Base-by-base conservation (phyloP, 345 rosid genomes). In the Hevea brasiliensis region DNA sequence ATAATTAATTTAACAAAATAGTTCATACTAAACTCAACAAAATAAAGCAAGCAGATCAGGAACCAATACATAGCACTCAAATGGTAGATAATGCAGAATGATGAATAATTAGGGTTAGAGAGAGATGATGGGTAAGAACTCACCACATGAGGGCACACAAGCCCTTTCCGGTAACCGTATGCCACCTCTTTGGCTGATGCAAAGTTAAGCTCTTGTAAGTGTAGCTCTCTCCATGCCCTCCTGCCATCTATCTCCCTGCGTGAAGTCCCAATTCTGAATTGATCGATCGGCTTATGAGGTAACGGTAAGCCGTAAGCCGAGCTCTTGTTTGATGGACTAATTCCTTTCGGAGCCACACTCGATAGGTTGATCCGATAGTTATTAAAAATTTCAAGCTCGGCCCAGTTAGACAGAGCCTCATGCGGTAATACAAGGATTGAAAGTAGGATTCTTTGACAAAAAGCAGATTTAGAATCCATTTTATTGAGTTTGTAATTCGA, bases 71-170 rank as follows among this genome's bases (percentile, higher is more conserved):
- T 1, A 24, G 9, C 57, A 26, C 17, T 26, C 14, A 57, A 17
- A n/a, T 26, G 12, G 10, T 45, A 13, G 65, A 23, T 10, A 27
- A 59, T 4, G 26, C 24, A n/a, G 26, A 40, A 20, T 48, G 13
- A 63, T 9, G 8, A 2, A 26, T 20, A n/a, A 13, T 68, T 32
- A 45, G 70, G 24, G 64, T 55, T 41, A 7, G 42, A 23, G 18
- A 59, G 4, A 18, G 60, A 61, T 32, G 13, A 47, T 26, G 24
- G 35, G 42, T 8, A 24, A 37, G n/a, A 29, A 67, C 73, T 61
- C 37, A 90, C 97, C 98, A 93, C 97, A 89, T 93, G 76, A 90
- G 81, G 61, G 95, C 98, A 76, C 97, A 89, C 77, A 93, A 75
- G 72, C 94, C 98, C 74, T 93, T 93, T 54, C 98, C 97, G 67